Conservation (phyloP, 345 rosid species). For the Eutrema yunnanense region DNA sequence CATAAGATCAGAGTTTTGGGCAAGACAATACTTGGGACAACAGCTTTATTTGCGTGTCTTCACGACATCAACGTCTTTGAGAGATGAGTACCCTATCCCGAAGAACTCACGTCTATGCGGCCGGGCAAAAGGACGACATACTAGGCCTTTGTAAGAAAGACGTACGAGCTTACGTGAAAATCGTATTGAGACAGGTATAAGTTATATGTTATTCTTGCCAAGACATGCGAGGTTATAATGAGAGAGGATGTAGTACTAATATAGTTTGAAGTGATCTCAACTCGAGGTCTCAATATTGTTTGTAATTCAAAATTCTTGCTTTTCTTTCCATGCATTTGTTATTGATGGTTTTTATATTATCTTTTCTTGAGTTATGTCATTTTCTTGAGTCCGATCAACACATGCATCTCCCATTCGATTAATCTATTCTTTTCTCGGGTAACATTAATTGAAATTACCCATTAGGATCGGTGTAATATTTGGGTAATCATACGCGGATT, state of each 20-base stretch:
- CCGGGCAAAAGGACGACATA: constrained; percentile 62
- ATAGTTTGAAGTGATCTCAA: constrained; percentile 32
- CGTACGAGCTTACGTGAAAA: neutral
- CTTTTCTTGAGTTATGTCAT: too few relatives aligned
- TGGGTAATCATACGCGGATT: too few relatives aligned
- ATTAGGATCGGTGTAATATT: neutral
- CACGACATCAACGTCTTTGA: constrained; percentile 63
- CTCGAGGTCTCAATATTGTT: constrained; percentile 49
- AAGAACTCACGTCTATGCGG: constrained; percentile 88
- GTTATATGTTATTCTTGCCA: constrained; percentile 21
- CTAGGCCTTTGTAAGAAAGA: constrained; percentile 55
- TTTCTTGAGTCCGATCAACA: neutral
- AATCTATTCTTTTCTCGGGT: too few relatives aligned
- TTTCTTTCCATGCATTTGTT: neutral
- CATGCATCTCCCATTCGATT: neutral
- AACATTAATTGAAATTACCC: too few relatives aligned
- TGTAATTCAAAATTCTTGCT: neutral
- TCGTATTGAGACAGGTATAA: constrained; percentile 10
- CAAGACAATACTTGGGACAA: constrained; percentile 92
- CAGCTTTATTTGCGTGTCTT: constrained; percentile 81
- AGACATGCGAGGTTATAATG: constrained; percentile 4
- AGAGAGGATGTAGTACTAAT: constrained; percentile 16
- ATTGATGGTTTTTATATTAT: neutral
- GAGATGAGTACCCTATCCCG: constrained; percentile 91
- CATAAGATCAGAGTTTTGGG: constrained; percentile 91